phyloP scores from a whole-genome alignment of 78 protist species.

The Dictyostelium brefeldianum region DNA sequence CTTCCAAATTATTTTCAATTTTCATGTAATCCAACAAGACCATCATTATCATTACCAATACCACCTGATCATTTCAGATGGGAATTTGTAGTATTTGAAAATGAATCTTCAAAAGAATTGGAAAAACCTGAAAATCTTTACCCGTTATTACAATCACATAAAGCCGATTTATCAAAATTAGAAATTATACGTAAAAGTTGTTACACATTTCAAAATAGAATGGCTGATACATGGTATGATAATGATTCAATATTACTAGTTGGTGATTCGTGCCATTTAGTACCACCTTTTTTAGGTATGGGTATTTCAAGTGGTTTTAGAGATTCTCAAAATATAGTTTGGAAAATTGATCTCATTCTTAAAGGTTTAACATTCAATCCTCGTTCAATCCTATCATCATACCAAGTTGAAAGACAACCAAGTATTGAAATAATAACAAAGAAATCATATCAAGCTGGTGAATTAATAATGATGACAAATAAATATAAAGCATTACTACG shows the following conservation, averaged over 20 bases:
- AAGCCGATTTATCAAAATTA: constrained; percentile 1
- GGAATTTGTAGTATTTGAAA: constrained; percentile 15
- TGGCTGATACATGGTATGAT: constrained; percentile 42
- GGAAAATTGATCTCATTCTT: constrained; percentile 33
- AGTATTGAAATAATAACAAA: constrained; percentile 10
- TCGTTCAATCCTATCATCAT: not conserved
- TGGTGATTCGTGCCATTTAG: constrained; percentile 58
- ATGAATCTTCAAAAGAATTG: constrained; percentile 3
- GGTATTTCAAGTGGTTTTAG: constrained; percentile 55
- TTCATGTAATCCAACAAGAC: constrained; percentile 27
- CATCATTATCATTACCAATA: constrained; percentile 26
- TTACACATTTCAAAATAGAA: constrained; percentile 19
- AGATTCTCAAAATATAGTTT: constrained; percentile 32
- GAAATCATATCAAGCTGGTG: constrained; percentile 12
- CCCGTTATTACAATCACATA: not conserved
- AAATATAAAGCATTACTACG: not conserved
- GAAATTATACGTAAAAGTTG: not conserved
- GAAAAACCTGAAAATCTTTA: not conserved
- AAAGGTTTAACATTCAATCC: not conserved
- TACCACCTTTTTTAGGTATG: constrained; percentile 60
- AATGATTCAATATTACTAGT: not conserved
- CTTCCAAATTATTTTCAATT: constrained; percentile 43
- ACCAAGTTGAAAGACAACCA: constrained; percentile 29
- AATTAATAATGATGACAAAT: constrained; percentile 14
- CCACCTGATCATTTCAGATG: constrained; percentile 16